Evolutionary conservation across 1,139 yeast species (phyloP), one percentile per base, ranked within the genome.

Genomic region (Kodamaea sp.): DNA sequence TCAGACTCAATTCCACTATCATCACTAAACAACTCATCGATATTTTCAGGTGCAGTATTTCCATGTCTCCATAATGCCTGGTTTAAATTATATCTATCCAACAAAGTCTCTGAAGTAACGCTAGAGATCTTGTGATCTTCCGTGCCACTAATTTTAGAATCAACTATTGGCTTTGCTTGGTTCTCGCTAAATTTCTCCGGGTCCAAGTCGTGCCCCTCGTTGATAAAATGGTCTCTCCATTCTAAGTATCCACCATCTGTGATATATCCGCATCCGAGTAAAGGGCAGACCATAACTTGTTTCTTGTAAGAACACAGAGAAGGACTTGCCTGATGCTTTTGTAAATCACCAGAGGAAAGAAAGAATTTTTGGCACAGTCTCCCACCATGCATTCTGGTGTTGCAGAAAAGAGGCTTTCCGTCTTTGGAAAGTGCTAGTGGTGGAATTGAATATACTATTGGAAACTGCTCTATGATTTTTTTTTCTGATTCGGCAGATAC

Each of bases 231-330:
- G 4, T 41, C 24, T 34, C 61, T 46, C 63, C 66, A 66, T 20
- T 54, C 61, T 11, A 48, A 37, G 41, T 63, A 68, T 3, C 70
- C 66, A 7, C 53, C 61, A 28, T 63, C 70, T 0, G 73, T 64
- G 55, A 63, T 57, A 40, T 47, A 67, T 4, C 63, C 70, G 47
- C 75, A 69, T 4, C 75, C 75, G 23, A 69, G 45, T 15, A 68
- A 39, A 2, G 75, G 73, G 41, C 75, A 68, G 7, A 61, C 44
- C 31, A 63, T 51, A 1, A 66, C 65, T 37, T 63, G 71, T 11
- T 46, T 51, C 35, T 53, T 57, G 7, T 42, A 11, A 2, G 67
- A 59, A 35, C 73, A 33, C n/a, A 24, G 11, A 11, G 26, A 63
- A 2, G 57, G 53, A 16, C 35, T 36, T 3, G 36, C 44, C 28